Evolutionary conservation across 2,329 filamentous ascomycete genomes (phyloP).

Genomic region (Pseudogymnoascus sp.): DNA sequence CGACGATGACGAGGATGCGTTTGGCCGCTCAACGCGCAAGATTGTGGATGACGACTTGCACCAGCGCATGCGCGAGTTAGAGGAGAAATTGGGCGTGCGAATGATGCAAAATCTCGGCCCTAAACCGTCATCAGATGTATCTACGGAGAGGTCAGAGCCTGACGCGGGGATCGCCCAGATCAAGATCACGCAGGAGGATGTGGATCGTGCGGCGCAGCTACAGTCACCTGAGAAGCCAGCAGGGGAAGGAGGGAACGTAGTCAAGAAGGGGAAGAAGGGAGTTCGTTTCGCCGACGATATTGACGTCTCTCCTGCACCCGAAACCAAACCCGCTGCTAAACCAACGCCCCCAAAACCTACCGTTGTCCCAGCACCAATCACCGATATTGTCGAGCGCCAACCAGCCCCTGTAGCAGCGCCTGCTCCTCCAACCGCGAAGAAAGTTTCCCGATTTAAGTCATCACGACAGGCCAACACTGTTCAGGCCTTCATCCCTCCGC

Average conservation of each 20-base stretch:
- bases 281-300: slow-evolving; percentile 73
- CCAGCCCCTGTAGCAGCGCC: slow-evolving; percentile 17
- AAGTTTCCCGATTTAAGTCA: slow-evolving; percentile 36
- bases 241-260: slow-evolving; percentile 17
- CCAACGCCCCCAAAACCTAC: slow-evolving; percentile 12
- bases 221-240: slow-evolving; percentile 26
- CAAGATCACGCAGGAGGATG: slow-evolving; percentile 32
- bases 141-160: slow-evolving; percentile 25
- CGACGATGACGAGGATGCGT: slow-evolving; percentile 58
- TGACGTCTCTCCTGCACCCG: slow-evolving; percentile 53
- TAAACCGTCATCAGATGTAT: slow-evolving; percentile 27
- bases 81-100: slow-evolving; percentile 61
- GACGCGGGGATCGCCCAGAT: slow-evolving; percentile 51
- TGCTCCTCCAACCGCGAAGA: slow-evolving; percentile 24
- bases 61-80: slow-evolving; percentile 75
- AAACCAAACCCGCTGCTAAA: slow-evolving; percentile 22
- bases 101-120: slow-evolving; percentile 48
- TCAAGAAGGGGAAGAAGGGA: slow-evolving; percentile 45
- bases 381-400: slow-evolving; percentile 36
- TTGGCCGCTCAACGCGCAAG: slow-evolving; percentile 61
- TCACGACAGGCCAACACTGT: slow-evolving; percentile 21
- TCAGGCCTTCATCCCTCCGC: slow-evolving; percentile 19
- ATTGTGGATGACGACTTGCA: slow-evolving; percentile 64
- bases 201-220: not conserved
- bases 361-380: slow-evolving; percentile 31